A percentile compares a stretch with the other conserved stretches of the same genome.
phyloP scores from a whole-genome alignment of 805 yeast species.

The Monosporozyma siamensis region DNA sequence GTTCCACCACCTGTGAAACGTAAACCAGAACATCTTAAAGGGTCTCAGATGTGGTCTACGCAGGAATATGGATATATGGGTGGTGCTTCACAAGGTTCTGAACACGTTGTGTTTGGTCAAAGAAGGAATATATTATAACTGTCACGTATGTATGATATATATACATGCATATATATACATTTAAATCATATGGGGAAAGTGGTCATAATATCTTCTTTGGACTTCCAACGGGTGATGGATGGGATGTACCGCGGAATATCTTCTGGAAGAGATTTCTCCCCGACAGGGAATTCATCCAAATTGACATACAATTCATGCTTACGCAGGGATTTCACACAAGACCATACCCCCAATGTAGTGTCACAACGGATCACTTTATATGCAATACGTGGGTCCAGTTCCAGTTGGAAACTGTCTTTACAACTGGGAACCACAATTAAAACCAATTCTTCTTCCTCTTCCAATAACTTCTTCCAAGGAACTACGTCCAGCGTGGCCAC shows the following conservation, averaged over 20 bases:
- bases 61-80: conserved; percentile 51
- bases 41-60: conserved; percentile 44
- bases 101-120: conserved; percentile 46
- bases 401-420: conserved; percentile 7
- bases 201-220: not conserved
- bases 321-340: conserved; percentile 44
- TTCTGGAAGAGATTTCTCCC: conserved; percentile 20
- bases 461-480: conserved; percentile 16
- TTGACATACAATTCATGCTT: conserved; percentile 30
- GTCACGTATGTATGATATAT: not conserved
- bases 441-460: conserved; percentile 26
- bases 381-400: conserved; percentile 15
- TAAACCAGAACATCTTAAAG: conserved; percentile 42
- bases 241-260: conserved; percentile 26
- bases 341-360: conserved; percentile 42
- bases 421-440: conserved; percentile 29
- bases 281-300: conserved; percentile 14
- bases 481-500: conserved; percentile 4
- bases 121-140: conserved; percentile 35
- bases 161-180: not conserved
- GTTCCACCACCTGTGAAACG: conserved; percentile 44
- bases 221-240: conserved; percentile 9
- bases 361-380: conserved; percentile 38
- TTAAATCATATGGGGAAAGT: not conserved
- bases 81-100: conserved; percentile 47